Percentiles rank a stretch among this genome's conserved stretches.
Conservation (phyloP, 2,329 filamentous ascomycete species). For the Arthrocladium fulminans region DNA sequence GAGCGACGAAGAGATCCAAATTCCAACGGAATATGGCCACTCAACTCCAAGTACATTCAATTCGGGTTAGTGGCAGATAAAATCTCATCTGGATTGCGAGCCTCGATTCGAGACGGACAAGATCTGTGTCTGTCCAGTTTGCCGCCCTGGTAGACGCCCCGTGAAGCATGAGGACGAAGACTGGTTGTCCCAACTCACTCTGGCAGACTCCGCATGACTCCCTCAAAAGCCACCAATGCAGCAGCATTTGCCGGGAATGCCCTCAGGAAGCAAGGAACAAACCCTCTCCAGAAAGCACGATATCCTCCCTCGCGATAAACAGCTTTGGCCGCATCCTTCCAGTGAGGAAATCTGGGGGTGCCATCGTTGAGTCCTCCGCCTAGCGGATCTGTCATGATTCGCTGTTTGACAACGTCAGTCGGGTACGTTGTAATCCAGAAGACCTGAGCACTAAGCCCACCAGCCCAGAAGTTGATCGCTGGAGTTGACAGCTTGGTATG, state of each 20-base stretch:
- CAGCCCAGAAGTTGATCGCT: slow-evolving; percentile 92
- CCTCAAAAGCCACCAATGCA: slow-evolving; percentile 88
- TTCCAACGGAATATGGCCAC: too few relatives aligned
- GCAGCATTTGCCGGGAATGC: slow-evolving; percentile 95
- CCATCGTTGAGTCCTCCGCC: slow-evolving; percentile 62
- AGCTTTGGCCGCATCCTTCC: slow-evolving; percentile 69
- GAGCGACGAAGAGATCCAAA: too few relatives aligned
- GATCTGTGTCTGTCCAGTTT: not conserved
- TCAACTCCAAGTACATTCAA: too few relatives aligned
- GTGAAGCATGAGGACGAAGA: not conserved
- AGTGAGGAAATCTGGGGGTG: slow-evolving; percentile 58
- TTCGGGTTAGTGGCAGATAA: too few relatives aligned
- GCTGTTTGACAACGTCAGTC: slow-evolving; percentile 87
- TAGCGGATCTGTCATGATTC: slow-evolving; percentile 91
- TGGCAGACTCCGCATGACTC: slow-evolving; percentile 60
- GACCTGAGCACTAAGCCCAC: slow-evolving; percentile 81
- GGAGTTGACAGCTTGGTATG: slow-evolving; percentile 65
- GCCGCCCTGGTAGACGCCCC: not conserved
- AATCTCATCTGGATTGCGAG: too few relatives aligned
- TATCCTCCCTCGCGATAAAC: slow-evolving; percentile 69
- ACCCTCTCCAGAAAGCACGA: slow-evolving; percentile 85
- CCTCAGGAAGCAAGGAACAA: slow-evolving; percentile 83
- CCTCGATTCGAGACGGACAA: too few relatives aligned
- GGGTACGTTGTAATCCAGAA: slow-evolving; percentile 94
- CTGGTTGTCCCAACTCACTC: slow-evolving; percentile 19